Conservation (phyloP, 2,329 filamentous ascomycete species). For the Phialophora expanda region DNA sequence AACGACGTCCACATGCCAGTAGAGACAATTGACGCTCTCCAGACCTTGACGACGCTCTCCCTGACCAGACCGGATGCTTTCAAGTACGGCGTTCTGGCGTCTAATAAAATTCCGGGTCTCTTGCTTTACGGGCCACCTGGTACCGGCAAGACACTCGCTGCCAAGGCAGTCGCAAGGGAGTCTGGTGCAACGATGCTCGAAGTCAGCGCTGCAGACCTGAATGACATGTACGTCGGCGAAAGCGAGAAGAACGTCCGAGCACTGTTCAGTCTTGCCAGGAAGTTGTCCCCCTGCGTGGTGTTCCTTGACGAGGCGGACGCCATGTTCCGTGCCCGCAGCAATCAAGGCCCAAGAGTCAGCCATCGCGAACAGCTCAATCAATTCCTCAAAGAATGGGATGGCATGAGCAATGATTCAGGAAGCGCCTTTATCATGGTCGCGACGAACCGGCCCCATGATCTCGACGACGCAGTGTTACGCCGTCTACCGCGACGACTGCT, state of each 20-base stretch:
- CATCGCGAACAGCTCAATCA: constrained; percentile 95
- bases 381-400: constrained; percentile 96
- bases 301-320: constrained; percentile 98
- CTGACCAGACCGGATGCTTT: constrained; percentile 92
- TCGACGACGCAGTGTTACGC: constrained; percentile 68
- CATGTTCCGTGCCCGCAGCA: constrained; percentile 78
- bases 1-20: constrained; percentile 80
- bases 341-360: constrained; percentile 66
- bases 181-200: constrained; percentile 75
- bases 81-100: constrained; percentile 88
- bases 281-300: constrained; percentile 87
- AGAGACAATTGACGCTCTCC: constrained; percentile 84
- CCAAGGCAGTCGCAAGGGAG: constrained; percentile 69
- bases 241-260: constrained; percentile 95
- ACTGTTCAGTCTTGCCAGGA: constrained; percentile 88
- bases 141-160: constrained; percentile 67
- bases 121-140: constrained; percentile 84
- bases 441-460: constrained; percentile 91
- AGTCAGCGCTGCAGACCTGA: constrained; percentile 86
- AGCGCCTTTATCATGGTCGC: constrained; percentile 95
- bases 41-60: constrained; percentile 85
- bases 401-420: constrained; percentile 73
- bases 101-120: constrained; percentile 87
- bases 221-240: constrained; percentile 95
- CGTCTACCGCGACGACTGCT: constrained; percentile 57